Evolutionary conservation across 352 stramenopile genomes (phyloP), one percentile per base, ranked within the genome.

Genomic region (Globisporangium heterothallicum): DNA sequence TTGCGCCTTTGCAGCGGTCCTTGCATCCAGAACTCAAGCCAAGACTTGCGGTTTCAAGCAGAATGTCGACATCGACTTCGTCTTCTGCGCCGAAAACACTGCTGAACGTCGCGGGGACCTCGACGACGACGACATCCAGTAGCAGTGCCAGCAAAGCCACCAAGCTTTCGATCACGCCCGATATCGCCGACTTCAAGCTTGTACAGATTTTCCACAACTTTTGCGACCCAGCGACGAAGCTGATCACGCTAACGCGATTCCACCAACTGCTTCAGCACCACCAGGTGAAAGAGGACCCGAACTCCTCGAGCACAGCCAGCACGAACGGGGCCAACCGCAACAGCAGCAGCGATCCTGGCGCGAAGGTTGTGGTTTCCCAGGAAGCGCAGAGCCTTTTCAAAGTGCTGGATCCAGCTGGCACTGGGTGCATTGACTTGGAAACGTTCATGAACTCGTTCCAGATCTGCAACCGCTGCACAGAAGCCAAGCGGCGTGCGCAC

Each of bases 391-490:
- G 56, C 6, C 48, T 86, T 19, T 90, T 90, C 58, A 72, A 72
- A 43, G 58, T 68, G 4, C 63, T 90, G 12, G 76, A 88, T 48
- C 70, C 70, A 34, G 75, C 68, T 8, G 48, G 36, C 2, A 53
- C 56, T 5, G 78, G 78, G 3, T 64, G 56, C 10, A 44, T 90
- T 12, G 69, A 85, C 26, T 54, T 92, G 3, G 78, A 92, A 46
- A 62, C 51, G n/a, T 92, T 92, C 49, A 87, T 89, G 75, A 82
- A 65, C 58, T 88, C 81, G 53, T 92, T 90, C 61, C 81, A 92
- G 57, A 92, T 92, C 56, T 92, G 78, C 61, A 92, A 92, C 60
- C 81, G 81, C 12, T 90, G 81, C 46, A 92, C 81, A 5, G 78
- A 92, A 41, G 63, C 72, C 25, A 92, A 92, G 52, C 77, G 81